These are phyloP conservation scores for Trichoderma atroviride DNA, from an alignment of 2,329 filamentous ascomycete species.

Conservation along the genomic window DNA sequence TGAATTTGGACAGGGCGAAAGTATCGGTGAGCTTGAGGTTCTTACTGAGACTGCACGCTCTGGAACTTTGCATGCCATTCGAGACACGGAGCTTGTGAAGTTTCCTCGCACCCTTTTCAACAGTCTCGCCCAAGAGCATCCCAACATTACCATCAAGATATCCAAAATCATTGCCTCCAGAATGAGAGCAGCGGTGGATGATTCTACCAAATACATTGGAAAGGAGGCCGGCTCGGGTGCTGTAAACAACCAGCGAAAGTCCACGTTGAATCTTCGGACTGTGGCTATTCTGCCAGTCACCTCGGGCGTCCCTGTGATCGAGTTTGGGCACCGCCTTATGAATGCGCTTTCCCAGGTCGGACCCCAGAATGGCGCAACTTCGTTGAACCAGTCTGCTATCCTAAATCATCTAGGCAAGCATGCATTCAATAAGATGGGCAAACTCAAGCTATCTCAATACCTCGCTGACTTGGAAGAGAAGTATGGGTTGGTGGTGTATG, in stretches of 20 bases:
- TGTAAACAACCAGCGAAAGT: constrained; percentile 64
- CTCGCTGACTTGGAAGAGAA: constrained; percentile 96
- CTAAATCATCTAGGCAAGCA: constrained; percentile 93
- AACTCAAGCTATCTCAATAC: constrained; percentile 92
- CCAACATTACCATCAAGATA: constrained; percentile 97
- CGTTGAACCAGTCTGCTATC: constrained; percentile 90
- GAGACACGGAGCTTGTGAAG: constrained; percentile 93
- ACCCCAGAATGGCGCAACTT: constrained; percentile 84
- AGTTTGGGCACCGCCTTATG: constrained; percentile 88
- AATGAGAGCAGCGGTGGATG: constrained; percentile 87
- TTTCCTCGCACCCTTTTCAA: constrained; percentile 97
- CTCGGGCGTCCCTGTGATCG: constrained; percentile 86
- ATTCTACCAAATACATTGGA: constrained; percentile 68
- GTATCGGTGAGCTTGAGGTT: constrained; percentile 94
- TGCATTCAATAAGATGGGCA: constrained; percentile 96
- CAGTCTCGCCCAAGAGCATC: constrained; percentile 94
- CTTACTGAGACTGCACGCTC: constrained; percentile 92
- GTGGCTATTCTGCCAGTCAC: constrained; percentile 91
- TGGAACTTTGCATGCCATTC: constrained; percentile 90
- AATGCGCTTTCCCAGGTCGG: constrained; percentile 88
- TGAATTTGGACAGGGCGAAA: constrained; percentile 96
- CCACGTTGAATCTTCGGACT: constrained; percentile 88
- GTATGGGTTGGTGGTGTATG: constrained; percentile 91
- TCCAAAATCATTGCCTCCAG: constrained; percentile 97
- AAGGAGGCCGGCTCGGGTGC: constrained; percentile 65